A percentile compares a stretch with the other conserved stretches of the same genome.
These are phyloP conservation scores for Mycena belliarum DNA, from an alignment of 768 basidiomycete species.

Conservation along the genomic window DNA sequence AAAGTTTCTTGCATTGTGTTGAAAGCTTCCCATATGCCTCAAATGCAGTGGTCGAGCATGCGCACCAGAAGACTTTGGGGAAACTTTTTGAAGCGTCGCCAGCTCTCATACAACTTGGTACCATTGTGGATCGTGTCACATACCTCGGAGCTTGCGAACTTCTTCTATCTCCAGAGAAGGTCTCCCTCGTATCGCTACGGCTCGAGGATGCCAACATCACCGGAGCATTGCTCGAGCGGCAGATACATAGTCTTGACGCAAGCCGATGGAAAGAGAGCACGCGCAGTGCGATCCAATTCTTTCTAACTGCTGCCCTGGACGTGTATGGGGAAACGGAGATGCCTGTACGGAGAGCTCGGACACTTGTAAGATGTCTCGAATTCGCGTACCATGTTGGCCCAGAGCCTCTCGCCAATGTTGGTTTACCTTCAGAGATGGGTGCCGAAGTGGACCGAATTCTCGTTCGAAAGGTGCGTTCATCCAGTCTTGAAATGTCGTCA, in stretches of 20 bases:
- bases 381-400: slow-evolving; percentile 42
- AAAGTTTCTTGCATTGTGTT: slow-evolving; percentile 55
- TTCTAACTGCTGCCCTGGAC: slow-evolving; percentile 51
- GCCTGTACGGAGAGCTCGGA: slow-evolving; percentile 61
- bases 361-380: slow-evolving; percentile 56
- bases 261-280: slow-evolving; percentile 61
- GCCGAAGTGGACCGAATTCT: slow-evolving; percentile 45
- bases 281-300: slow-evolving; percentile 33
- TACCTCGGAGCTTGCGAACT: slow-evolving; percentile 71
- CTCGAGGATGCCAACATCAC: slow-evolving; percentile 33
- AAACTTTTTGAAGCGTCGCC: slow-evolving; percentile 43
- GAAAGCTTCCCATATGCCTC: slow-evolving; percentile 52
- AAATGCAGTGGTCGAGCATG: slow-evolving; percentile 39
- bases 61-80: slow-evolving; percentile 29
- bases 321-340: slow-evolving; percentile 49
- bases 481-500: neutral
- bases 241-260: slow-evolving; percentile 55
- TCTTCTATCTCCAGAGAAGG: slow-evolving; percentile 46
- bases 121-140: slow-evolving; percentile 65
- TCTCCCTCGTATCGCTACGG: slow-evolving; percentile 44
- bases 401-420: slow-evolving; percentile 26
- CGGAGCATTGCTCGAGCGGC: slow-evolving; percentile 63
- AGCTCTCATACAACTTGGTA: slow-evolving; percentile 54
- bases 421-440: slow-evolving; percentile 38
- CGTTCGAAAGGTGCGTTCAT: slow-evolving; percentile 38